Evolutionary conservation across 306 rosid species (phyloP).

Genomic region (Aeschynomene evenia): DNA sequence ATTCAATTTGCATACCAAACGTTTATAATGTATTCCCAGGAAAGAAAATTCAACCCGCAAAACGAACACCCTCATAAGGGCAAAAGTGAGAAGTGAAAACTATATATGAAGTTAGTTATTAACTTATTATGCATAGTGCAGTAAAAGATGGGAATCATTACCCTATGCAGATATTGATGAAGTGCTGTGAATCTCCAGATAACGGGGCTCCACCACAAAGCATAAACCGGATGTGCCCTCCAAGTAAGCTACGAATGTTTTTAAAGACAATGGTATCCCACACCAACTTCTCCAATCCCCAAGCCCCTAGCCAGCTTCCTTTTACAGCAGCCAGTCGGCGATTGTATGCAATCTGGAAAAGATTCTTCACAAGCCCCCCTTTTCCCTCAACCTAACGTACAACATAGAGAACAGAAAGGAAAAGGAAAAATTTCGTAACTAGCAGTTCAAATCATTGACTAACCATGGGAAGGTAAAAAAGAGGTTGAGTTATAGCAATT

Average conservation of each 20-base stretch:
- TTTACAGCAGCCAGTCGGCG: constrained; percentile 70
- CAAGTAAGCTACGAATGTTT: constrained; percentile 58
- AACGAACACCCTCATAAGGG: too few relatives aligned
- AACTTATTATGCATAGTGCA: too few relatives aligned
- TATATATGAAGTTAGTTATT: too few relatives aligned
- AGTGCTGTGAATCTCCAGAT: constrained; percentile 77
- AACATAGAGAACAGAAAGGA: constrained; percentile 19
- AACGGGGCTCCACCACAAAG: constrained; percentile 96
- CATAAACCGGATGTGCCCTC: constrained; percentile 72
- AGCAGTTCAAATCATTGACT: background rate
- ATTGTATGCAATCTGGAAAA: constrained; percentile 59
- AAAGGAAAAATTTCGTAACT: background rate
- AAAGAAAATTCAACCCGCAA: too few relatives aligned
- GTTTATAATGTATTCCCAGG: too few relatives aligned
- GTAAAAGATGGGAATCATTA: constrained; percentile 34
- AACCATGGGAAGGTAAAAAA: background rate
- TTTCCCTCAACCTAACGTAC: constrained; percentile 64
- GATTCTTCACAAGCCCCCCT: constrained; percentile 63
- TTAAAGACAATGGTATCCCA: constrained; percentile 75
- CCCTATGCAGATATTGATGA: constrained; percentile 93
- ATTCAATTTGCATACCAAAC: too few relatives aligned
- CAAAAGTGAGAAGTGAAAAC: too few relatives aligned
- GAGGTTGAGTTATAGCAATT: background rate
- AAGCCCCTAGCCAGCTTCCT: constrained; percentile 99
- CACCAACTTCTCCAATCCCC: constrained; percentile 73